Percentiles rank a stretch among this genome's conserved stretches.
Conservation (phyloP, 2,329 filamentous ascomycete species). For the Leptographium procerum region DNA sequence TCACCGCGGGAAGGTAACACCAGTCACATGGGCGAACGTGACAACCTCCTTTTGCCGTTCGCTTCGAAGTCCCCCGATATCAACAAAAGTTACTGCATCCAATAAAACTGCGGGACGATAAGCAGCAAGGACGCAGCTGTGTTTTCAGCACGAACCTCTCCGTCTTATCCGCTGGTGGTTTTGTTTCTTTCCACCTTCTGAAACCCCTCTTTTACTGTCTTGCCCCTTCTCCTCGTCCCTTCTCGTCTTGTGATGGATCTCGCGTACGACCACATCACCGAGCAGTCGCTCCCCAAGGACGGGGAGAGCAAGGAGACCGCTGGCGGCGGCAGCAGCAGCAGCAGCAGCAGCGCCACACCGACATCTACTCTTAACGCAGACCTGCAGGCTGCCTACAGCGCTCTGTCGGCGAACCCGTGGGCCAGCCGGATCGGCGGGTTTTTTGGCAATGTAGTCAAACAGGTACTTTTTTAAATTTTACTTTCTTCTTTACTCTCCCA, state of each 20-base stretch:
- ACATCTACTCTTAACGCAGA: conserved; percentile 65
- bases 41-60: not conserved
- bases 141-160: not conserved
- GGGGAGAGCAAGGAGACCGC: conserved; percentile 33
- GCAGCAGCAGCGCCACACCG: conserved; percentile 18
- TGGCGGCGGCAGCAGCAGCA: not conserved
- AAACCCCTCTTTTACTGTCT: conserved; percentile 5
- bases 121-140: not conserved
- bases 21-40: not conserved
- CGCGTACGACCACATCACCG: conserved; percentile 92
- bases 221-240: not conserved
- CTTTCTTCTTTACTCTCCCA: too few relatives aligned
- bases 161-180: not conserved
- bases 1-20: not conserved
- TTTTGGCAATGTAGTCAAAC: conserved; percentile 84
- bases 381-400: conserved; percentile 89
- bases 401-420: conserved; percentile 86
- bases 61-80: not conserved
- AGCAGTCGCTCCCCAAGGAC: conserved; percentile 59
- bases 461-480: conserved; percentile 42
- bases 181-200: too few relatives aligned
- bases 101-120: not conserved
- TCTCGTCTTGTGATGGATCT: conserved; percentile 61
- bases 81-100: not conserved
- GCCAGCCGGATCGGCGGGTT: conserved; percentile 79